A percentile compares a stretch with the other conserved stretches of the same genome.
phyloP scores from a whole-genome alignment of 495 filamentous ascomycete genomes.

The Xylaria sp. region DNA sequence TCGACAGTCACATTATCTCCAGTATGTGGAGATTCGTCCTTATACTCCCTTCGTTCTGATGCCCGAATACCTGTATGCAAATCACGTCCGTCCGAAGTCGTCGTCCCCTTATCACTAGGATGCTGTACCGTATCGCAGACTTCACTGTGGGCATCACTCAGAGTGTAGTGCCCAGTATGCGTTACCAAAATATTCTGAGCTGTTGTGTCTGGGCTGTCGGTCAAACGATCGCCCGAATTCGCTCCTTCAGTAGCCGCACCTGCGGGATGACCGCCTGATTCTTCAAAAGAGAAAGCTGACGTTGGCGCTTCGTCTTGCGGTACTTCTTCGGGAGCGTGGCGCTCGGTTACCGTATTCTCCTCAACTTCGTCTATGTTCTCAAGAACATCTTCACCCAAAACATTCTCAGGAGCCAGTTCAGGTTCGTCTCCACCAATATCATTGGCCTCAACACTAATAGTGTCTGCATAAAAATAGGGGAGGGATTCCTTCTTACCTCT shows the following conservation, averaged over 20 bases:
- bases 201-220: not conserved
- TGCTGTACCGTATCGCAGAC: not conserved
- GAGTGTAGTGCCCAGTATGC: not conserved
- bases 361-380: not conserved
- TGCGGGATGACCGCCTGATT: not conserved
- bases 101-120: not conserved
- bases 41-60: not conserved
- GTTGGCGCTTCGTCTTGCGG: not conserved
- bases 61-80: not conserved
- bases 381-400: slow-evolving; percentile 17
- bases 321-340: not conserved
- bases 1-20: not conserved
- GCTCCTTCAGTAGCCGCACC: not conserved
- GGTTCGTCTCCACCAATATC: slow-evolving; percentile 35
- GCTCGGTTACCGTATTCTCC: not conserved
- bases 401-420: slow-evolving; percentile 32
- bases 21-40: not conserved
- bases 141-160: not conserved
- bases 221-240: not conserved
- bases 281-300: not conserved
- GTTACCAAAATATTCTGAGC: not conserved
- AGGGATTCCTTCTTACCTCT: slow-evolving; percentile 50
- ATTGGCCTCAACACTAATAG: slow-evolving; percentile 39
- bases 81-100: not conserved
- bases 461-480: slow-evolving; percentile 40